A percentile compares a stretch with the other conserved stretches of the same genome.
phyloP scores from a whole-genome alignment of 2,329 filamentous ascomycete genomes.

The Aspergillus sp. region DNA sequence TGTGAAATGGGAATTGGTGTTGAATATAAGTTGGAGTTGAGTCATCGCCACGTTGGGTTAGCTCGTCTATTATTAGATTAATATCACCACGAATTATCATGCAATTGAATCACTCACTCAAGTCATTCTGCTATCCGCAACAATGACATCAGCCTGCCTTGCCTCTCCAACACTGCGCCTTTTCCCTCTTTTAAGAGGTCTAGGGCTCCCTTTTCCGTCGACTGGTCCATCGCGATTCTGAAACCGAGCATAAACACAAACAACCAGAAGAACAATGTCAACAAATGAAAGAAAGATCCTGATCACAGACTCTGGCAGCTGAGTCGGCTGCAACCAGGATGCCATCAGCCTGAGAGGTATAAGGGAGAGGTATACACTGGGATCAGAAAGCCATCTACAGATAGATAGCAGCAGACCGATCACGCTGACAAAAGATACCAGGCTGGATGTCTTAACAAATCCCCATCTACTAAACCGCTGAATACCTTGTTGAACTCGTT shows the following conservation, averaged over 20 bases:
- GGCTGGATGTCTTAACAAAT: background rate
- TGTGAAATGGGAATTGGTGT: too few relatives aligned
- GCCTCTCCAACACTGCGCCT: background rate
- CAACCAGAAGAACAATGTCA: background rate
- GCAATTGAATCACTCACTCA: too few relatives aligned
- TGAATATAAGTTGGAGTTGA: too few relatives aligned
- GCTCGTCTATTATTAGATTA: too few relatives aligned
- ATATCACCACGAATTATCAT: too few relatives aligned
- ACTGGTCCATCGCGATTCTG: background rate
- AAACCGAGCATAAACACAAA: background rate
- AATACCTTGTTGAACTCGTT: background rate
- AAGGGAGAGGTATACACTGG: background rate
- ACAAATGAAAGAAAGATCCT: background rate
- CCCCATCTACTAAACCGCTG: background rate
- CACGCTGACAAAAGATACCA: background rate
- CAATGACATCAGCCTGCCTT: background rate
- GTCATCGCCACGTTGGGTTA: too few relatives aligned
- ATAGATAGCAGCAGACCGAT: background rate
- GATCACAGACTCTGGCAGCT: background rate
- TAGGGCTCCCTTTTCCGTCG: background rate
- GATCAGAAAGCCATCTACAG: background rate
- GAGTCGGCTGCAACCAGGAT: background rate
- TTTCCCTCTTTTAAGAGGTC: background rate
- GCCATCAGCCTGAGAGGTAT: background rate
- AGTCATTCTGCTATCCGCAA: too few relatives aligned